Conservation (phyloP, 306 rosid species). For the Acacia acuminata region DNA sequence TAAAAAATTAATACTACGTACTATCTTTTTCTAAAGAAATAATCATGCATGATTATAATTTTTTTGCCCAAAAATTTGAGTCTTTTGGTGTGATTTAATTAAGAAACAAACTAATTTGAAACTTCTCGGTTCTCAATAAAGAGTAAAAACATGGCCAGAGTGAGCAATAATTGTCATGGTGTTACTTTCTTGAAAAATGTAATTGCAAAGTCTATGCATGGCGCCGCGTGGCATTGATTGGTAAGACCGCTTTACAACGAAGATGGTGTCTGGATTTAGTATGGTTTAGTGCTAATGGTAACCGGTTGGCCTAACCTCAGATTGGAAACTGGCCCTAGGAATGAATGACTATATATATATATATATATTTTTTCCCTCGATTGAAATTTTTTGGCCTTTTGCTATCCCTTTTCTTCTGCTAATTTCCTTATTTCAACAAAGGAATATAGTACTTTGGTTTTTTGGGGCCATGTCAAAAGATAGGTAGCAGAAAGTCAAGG, state of each 20-base stretch:
- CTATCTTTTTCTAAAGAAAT: too few species aligned
- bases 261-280: background rate
- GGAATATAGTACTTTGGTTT: background rate
- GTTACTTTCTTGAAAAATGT: background rate
- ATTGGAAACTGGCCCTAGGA: background rate
- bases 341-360: background rate
- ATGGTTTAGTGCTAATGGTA: background rate
- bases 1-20: too few species aligned
- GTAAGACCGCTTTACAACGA: background rate
- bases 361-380: fast-evolving
- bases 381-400: background rate
- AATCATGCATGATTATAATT: background rate
- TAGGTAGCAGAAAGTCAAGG: constrained; percentile 19
- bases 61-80: background rate
- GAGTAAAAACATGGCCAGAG: background rate
- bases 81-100: background rate
- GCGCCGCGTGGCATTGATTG: background rate
- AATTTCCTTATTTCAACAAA: background rate
- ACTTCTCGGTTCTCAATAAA: background rate
- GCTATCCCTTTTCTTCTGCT: background rate
- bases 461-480: background rate
- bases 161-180: background rate
- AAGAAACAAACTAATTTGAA: background rate
- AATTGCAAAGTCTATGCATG: background rate
- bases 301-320: background rate